Conservation (phyloP, 371 early-diverging fungal genomes). For the Blakeslea trispora region DNA sequence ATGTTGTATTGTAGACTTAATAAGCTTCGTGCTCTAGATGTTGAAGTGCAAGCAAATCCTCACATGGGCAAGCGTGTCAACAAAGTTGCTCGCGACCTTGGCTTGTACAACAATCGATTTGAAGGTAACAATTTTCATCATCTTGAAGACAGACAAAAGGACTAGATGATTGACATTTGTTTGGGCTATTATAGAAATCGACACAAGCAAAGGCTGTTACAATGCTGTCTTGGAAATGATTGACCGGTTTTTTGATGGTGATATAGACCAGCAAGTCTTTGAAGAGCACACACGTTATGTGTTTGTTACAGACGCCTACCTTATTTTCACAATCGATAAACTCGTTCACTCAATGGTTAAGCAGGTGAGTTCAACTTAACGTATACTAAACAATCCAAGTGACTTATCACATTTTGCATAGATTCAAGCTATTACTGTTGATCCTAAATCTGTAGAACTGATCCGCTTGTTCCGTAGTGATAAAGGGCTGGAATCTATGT, state of each 20-base stretch:
- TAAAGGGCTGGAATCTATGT: slow-evolving; percentile 31
- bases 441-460: slow-evolving; percentile 47
- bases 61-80: slow-evolving; percentile 64
- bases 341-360: slow-evolving; percentile 77
- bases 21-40: slow-evolving; percentile 75
- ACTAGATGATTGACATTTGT: not conserved
- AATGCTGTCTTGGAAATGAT: slow-evolving; percentile 73
- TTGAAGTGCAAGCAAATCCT: slow-evolving; percentile 58
- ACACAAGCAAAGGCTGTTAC: slow-evolving; percentile 69
- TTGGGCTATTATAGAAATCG: slow-evolving; percentile 39
- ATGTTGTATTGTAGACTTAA: slow-evolving; percentile 79
- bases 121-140: slow-evolving; percentile 57
- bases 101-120: slow-evolving; percentile 63
- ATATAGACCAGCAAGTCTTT: slow-evolving; percentile 82
- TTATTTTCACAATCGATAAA: slow-evolving; percentile 88
- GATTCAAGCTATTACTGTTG: slow-evolving; percentile 48
- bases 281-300: slow-evolving; percentile 91
- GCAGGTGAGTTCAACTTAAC: too few species aligned
- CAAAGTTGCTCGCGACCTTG: slow-evolving; percentile 82
- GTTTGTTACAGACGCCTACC: slow-evolving; percentile 86
- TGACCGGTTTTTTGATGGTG: slow-evolving; percentile 77
- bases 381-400: too few species aligned
- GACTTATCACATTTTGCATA: too few species aligned
- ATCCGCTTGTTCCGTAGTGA: slow-evolving; percentile 44
- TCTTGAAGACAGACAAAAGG: not conserved